Conservation (phyloP, 1,284 basidiomycete genomes). For the Cronartium quercuum region DNA sequence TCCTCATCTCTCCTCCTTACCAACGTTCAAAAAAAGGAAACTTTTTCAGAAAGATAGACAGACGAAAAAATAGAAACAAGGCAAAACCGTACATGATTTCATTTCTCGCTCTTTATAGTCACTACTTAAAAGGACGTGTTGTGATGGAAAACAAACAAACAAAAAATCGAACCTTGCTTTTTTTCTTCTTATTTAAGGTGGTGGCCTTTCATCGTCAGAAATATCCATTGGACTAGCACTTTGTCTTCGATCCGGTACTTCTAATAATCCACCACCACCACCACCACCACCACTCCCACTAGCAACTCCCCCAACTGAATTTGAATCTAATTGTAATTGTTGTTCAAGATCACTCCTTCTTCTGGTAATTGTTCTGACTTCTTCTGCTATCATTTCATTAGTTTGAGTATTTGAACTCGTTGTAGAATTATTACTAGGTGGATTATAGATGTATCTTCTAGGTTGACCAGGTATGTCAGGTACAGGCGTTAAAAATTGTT, state of each 20-base stretch:
- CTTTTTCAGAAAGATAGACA: neutral
- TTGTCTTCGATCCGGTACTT: constrained; percentile 12
- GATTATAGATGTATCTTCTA: neutral
- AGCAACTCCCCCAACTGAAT: no score
- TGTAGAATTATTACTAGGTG: neutral
- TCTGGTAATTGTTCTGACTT: neutral
- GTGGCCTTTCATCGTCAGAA: constrained; percentile 35
- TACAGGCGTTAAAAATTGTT: neutral
- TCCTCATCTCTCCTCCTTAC: no score
- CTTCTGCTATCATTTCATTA: neutral
- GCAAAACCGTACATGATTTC: neutral
- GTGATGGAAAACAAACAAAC: neutral
- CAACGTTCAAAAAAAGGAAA: no score
- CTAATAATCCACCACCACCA: neutral
- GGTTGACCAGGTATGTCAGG: no score
- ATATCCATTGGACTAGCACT: constrained; percentile 27
- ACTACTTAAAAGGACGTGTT: neutral
- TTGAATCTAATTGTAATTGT: neutral
- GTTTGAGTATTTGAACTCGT: neutral
- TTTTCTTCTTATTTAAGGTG: constrained; percentile 9
- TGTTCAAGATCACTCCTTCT: neutral
- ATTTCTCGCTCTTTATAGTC: neutral
- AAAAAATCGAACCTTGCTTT: neutral
- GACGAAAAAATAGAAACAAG: neutral
- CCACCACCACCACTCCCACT: neutral